Evolutionary conservation across 768 basidiomycete genomes (phyloP).

Genomic region (Pleurotus eryngii): DNA sequence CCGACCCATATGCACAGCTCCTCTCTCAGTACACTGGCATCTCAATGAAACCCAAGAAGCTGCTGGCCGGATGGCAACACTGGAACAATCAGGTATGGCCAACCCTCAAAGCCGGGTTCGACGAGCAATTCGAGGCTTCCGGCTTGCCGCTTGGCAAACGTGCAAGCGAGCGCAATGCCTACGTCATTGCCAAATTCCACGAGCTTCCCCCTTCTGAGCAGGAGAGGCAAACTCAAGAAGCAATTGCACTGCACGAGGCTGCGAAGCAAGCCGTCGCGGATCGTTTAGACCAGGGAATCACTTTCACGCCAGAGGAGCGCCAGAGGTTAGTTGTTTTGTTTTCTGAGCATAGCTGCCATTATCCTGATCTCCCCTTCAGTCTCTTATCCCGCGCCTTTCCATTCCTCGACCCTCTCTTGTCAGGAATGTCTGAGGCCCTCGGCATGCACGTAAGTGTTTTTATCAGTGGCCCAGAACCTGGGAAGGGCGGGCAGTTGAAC

Average conservation of each 20-base stretch:
- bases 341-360: background rate
- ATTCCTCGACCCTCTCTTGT: background rate
- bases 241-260: background rate
- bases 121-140: background rate
- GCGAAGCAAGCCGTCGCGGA: background rate
- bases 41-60: background rate
- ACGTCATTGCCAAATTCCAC: background rate
- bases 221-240: background rate
- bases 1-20: constrained; percentile 1
- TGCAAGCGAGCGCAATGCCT: background rate
- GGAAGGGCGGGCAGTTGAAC: constrained; percentile 5
- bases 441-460: constrained; percentile 1
- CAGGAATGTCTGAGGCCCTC: background rate
- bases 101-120: background rate
- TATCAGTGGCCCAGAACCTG: constrained; percentile 1
- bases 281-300: background rate
- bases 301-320: constrained; percentile 2
- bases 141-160: background rate
- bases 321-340: background rate
- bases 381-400: background rate
- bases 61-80: background rate
- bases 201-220: background rate
- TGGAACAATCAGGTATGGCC: background rate
- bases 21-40: background rate
- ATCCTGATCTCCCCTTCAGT: background rate